Evolutionary conservation across 169 alveolate species (phyloP).

Genomic region (Cryptosporidium sp.): DNA sequence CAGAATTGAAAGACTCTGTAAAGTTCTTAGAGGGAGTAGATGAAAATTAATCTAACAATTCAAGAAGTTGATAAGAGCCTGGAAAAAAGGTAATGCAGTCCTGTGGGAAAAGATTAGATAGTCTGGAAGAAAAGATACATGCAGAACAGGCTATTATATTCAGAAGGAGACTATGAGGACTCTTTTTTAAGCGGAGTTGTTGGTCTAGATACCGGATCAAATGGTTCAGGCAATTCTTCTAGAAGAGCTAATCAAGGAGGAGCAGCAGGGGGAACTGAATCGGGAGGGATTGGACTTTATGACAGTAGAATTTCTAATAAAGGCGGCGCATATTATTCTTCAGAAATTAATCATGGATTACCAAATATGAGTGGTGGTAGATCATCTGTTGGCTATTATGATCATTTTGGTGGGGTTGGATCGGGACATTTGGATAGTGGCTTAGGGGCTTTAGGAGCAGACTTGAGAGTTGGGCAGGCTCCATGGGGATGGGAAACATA

Average conservation of each 20-base stretch:
- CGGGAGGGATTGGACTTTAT: neutral
- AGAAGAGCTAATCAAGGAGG: slow-evolving; percentile 1
- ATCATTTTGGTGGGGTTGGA: slow-evolving; percentile 20
- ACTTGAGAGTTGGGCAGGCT: slow-evolving; percentile 2
- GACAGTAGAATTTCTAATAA: neutral
- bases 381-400: slow-evolving; percentile 7
- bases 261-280: neutral
- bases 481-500: slow-evolving; percentile 75
- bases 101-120: neutral
- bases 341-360: slow-evolving; percentile 15
- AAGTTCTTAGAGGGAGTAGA: slow-evolving; percentile 9
- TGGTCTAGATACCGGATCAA: slow-evolving; percentile 14
- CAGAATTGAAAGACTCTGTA: slow-evolving; percentile 8
- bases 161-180: slow-evolving; percentile 44
- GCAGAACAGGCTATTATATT: slow-evolving; percentile 43
- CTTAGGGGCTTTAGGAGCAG: neutral
- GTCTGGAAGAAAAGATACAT: slow-evolving; percentile 19
- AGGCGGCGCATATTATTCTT: neutral
- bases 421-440: slow-evolving; percentile 18
- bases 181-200: slow-evolving; percentile 13
- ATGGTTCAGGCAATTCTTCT: neutral
- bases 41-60: slow-evolving; percentile 4
- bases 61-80: neutral
- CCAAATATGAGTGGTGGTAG: neutral
- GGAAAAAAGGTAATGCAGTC: slow-evolving; percentile 9